phyloP scores from a whole-genome alignment of 2,329 filamentous ascomycete species.

The Apiospora arundinis region DNA sequence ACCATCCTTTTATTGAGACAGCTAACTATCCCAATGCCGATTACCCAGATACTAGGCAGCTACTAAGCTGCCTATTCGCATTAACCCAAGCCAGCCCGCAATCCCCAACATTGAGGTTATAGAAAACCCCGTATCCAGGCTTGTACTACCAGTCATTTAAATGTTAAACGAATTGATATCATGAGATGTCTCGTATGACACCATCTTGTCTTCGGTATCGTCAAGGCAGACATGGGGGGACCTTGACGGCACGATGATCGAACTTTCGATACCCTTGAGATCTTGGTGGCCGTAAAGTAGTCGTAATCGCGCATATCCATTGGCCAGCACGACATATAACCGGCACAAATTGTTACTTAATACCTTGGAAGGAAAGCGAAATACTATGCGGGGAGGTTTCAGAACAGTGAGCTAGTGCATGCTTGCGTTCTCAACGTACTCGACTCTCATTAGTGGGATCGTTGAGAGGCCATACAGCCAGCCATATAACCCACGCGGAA shows the following conservation, averaged over 20 bases:
- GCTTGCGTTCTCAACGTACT: constrained; percentile 13
- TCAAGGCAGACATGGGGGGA: constrained; percentile 8
- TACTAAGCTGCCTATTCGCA: background rate
- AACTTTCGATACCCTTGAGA: background rate
- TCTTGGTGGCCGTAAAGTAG: background rate
- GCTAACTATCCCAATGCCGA: background rate
- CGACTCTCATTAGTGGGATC: constrained; percentile 2
- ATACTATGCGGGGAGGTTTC: constrained; percentile 19
- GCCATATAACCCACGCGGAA: background rate
- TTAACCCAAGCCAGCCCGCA: background rate
- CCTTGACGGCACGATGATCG: constrained; percentile 4
- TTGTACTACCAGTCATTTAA: background rate
- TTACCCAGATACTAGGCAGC: background rate
- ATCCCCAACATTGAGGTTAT: background rate
- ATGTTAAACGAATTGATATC: background rate
- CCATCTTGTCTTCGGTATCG: background rate
- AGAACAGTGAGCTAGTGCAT: constrained; percentile 8
- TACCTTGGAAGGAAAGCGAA: constrained; percentile 6
- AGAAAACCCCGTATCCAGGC: background rate
- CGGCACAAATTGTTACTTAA: constrained; percentile 13
- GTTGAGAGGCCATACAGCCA: background rate
- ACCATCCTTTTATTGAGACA: background rate
- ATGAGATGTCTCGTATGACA: constrained; percentile 7
- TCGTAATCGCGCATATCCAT: constrained; percentile 16
- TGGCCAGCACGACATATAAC: constrained; percentile 6